These are phyloP conservation scores for Solanum hybrid DNA, from an alignment of 305 asterid genomes.

Conservation along the genomic window DNA sequence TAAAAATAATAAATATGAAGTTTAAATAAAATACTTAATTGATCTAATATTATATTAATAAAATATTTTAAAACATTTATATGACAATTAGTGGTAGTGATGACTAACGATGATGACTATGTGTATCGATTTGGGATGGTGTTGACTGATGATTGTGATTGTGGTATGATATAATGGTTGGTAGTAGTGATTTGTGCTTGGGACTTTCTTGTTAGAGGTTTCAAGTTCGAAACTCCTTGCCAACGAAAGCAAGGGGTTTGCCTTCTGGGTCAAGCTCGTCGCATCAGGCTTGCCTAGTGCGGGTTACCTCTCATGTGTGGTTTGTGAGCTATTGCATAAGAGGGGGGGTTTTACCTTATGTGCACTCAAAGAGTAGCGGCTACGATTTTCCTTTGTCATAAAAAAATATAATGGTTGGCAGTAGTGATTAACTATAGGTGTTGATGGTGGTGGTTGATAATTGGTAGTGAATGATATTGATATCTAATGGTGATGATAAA, in stretches of 20 bases:
- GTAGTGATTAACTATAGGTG: not conserved
- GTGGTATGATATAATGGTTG: not conserved
- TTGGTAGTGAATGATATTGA: not conserved
- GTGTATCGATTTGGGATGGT: not conserved
- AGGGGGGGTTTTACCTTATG: not conserved
- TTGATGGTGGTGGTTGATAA: not conserved
- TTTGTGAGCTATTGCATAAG: not conserved
- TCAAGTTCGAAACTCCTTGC: not conserved
- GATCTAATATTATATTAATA: not conserved
- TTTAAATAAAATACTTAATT: not conserved
- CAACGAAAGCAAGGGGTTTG: not conserved
- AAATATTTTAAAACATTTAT: too few relatives aligned
- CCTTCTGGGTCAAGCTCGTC: not conserved
- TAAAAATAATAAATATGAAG: too few relatives aligned
- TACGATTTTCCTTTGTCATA: not conserved
- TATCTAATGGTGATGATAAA: not conserved
- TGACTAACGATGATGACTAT: not conserved
- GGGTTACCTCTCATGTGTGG: not conserved
- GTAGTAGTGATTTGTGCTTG: not conserved
- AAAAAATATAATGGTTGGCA: not conserved
- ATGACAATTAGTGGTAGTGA: not conserved
- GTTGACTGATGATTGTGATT: not conserved
- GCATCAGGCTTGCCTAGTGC: not conserved
- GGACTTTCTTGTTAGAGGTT: not conserved
- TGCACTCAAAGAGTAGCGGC: not conserved